Base-by-base conservation (phyloP, 2,329 filamentous ascomycete species). In the Epichloe baconii region DNA sequence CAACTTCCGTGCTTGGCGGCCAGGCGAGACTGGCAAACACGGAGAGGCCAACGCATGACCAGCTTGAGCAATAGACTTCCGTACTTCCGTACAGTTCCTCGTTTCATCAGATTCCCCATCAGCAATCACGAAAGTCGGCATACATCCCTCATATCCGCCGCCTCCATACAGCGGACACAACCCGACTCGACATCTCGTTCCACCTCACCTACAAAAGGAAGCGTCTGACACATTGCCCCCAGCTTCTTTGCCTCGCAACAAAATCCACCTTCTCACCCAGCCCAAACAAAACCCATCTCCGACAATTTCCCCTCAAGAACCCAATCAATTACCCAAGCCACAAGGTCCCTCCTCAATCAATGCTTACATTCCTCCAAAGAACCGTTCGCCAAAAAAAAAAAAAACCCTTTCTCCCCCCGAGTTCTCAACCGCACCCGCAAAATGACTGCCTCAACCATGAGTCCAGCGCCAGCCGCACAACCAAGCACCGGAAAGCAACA, bases 401-500 rank as follows among this genome's bases (percentile, higher is more conserved):
- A 26, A 4, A n/a, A 12, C 41, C 19, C 12, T 34, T 38, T 31
- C 48, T 48, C 52, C 44, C 42, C 23, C 23, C 21, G 21, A 21
- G 21, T 21, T 21, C 23, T 23, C 23, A 21, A 7, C 26, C 7
- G 26, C 26, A 2, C 31, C 31, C 10, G 8, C 31, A 1, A 31
- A 47, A 53, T 49, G 49, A 45, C 51, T 6, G 19, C 41, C 12
- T 35, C 50, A 23, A 44, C 50, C 26, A 26, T 11, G 3, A 7
- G 40, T 34, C 17, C 38, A 17, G 4, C 38, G 15, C 11, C 50
- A 4, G 19, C 50, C 10, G 23, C 36, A 2, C 40, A 41, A 11
- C n/a, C 41, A 19, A 49, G 15, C n/a, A 7, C n/a, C n/a, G 47
- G 3, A 11, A 77, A 75, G 66, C 74, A 64, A 51, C 69, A 76